phyloP scores from a whole-genome alignment of 2,329 filamentous ascomycete species.

The Penicillium paneum region DNA sequence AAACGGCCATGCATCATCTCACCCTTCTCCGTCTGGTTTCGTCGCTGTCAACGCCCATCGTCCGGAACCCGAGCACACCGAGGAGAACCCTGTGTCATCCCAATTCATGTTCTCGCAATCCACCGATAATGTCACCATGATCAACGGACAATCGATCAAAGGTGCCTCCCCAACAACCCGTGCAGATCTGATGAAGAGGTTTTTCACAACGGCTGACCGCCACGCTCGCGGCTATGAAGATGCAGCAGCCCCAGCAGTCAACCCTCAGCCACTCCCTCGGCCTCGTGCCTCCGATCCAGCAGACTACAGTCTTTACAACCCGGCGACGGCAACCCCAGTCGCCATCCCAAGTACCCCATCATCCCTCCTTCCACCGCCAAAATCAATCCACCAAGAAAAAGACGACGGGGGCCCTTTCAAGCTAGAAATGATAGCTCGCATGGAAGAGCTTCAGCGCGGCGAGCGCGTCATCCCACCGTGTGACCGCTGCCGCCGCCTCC shows the following conservation, averaged over 20 bases:
- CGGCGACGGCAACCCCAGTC: slow-evolving; percentile 46
- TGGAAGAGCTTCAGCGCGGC: slow-evolving; percentile 71
- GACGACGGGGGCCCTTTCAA: slow-evolving; percentile 60
- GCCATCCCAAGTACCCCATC: slow-evolving; percentile 56
- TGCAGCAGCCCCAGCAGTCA: slow-evolving; percentile 22
- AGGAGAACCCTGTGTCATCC: slow-evolving; percentile 32
- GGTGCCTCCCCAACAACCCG: slow-evolving; percentile 56
- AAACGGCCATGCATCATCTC: slow-evolving; percentile 25
- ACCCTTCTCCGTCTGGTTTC: slow-evolving; percentile 53
- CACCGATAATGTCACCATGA: slow-evolving; percentile 48
- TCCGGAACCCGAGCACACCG: slow-evolving; percentile 33
- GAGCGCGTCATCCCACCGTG: slow-evolving; percentile 77
- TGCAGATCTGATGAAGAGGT: slow-evolving; percentile 61
- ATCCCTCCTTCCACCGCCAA: slow-evolving; percentile 49
- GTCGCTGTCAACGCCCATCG: slow-evolving; percentile 57
- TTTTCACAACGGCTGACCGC: slow-evolving; percentile 59
- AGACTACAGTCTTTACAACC: slow-evolving; percentile 42
- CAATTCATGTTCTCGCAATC: slow-evolving; percentile 43
- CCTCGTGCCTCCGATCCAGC: slow-evolving; percentile 34
- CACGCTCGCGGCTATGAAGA: slow-evolving; percentile 41
- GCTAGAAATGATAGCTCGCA: slow-evolving; percentile 66
- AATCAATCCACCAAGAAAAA: slow-evolving; percentile 48
- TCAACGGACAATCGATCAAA: slow-evolving; percentile 49
- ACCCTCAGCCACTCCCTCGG: slow-evolving; percentile 30
- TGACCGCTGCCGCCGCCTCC: slow-evolving; percentile 74